Percentiles rank a stretch among this genome's conserved stretches.
phyloP scores from a whole-genome alignment of 768 basidiomycete genomes.

The Leccinum incarnatum region DNA sequence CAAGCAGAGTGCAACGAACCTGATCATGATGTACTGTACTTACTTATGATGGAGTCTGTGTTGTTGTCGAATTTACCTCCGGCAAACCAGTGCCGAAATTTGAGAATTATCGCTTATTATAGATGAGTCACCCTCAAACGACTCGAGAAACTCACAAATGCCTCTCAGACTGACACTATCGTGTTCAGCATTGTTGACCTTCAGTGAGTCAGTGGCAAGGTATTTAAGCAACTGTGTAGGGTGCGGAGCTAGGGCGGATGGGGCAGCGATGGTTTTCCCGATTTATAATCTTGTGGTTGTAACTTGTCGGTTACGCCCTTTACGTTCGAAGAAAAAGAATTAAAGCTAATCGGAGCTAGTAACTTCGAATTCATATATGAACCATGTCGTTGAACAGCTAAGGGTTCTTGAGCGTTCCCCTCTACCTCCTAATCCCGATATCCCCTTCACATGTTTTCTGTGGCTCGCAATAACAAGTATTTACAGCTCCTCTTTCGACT shows the following conservation, averaged over 20 bases:
- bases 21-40: neutral
- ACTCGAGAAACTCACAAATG: neutral
- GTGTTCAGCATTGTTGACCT: neutral
- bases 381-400: too few species aligned
- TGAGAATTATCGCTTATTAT: neutral
- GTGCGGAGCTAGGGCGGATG: too few species aligned
- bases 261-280: too few species aligned
- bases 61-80: neutral
- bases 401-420: too few species aligned
- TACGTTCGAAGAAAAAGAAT: too few species aligned
- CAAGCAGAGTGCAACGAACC: too few species aligned
- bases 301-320: too few species aligned
- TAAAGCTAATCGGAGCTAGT: too few species aligned
- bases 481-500: neutral
- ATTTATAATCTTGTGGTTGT: too few species aligned
- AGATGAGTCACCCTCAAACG: too few species aligned
- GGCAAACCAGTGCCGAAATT: neutral
- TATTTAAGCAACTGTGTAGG: neutral
- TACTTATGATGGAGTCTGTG: too few species aligned
- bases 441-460: conserved; percentile 3
- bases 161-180: neutral
- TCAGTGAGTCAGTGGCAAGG: neutral
- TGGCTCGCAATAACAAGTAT: neutral
- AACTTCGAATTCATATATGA: too few species aligned
- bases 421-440: neutral